Percentiles rank a stretch among this genome's conserved stretches.
Conservation (phyloP, 768 basidiomycete genomes). For the Boletus coccyginus region DNA sequence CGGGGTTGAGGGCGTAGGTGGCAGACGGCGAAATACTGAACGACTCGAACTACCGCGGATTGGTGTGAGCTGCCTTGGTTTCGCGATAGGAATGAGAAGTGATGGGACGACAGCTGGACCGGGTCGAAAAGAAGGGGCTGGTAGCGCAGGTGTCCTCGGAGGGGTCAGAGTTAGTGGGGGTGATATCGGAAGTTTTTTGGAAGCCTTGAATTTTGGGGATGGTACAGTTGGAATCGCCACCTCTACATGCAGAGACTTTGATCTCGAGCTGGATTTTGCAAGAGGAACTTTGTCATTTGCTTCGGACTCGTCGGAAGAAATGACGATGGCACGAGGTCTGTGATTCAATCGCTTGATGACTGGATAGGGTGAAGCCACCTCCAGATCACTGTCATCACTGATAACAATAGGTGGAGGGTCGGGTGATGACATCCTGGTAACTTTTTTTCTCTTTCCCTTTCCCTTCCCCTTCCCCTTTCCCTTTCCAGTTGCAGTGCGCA, state of each 20-base stretch:
- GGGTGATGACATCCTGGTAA: background rate
- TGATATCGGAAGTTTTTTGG: slow-evolving; percentile 11
- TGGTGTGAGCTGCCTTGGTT: slow-evolving; percentile 66
- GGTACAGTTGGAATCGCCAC: slow-evolving; percentile 41
- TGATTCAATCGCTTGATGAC: slow-evolving; percentile 11
- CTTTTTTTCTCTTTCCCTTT: slow-evolving; percentile 6
- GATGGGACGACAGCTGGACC: background rate
- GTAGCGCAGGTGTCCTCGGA: background rate
- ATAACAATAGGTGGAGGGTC: slow-evolving; percentile 19
- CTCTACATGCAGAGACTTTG: slow-evolving; percentile 32
- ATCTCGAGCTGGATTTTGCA: slow-evolving; percentile 14
- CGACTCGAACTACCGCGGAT: slow-evolving; percentile 47
- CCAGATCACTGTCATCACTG: slow-evolving; percentile 29
- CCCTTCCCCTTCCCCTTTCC: background rate
- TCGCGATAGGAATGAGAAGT: slow-evolving; percentile 27
- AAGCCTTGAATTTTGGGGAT: slow-evolving; percentile 19
- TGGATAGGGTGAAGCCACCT: slow-evolving; percentile 23
- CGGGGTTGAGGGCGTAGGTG: slow-evolving; percentile 57
- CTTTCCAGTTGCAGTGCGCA: slow-evolving; percentile 3
- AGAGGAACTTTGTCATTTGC: slow-evolving; percentile 21
- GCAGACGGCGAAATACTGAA: slow-evolving; percentile 33
- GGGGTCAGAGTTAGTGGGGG: background rate
- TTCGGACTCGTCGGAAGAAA: slow-evolving; percentile 52
- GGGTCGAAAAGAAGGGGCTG: background rate
- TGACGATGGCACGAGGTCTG: slow-evolving; percentile 25